Percentiles rank a stretch among this genome's conserved stretches.
phyloP scores from a whole-genome alignment of 495 filamentous ascomycete genomes.

The Penicillium maclennaniae region DNA sequence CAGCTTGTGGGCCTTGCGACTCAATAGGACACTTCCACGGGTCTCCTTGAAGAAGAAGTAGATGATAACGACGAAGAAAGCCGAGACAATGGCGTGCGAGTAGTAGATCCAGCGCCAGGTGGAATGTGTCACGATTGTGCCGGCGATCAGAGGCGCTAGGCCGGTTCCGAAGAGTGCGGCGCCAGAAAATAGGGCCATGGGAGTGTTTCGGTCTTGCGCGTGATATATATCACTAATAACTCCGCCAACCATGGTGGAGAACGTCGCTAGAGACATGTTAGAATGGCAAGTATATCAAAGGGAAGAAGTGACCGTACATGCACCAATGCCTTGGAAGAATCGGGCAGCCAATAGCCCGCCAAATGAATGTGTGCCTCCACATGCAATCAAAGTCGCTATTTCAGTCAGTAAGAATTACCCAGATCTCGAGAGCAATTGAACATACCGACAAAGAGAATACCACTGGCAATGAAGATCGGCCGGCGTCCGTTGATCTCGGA shows the following conservation, averaged over 20 bases:
- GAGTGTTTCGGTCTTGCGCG: constrained; percentile 73
- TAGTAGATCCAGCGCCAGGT: constrained; percentile 91
- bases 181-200: constrained; percentile 84
- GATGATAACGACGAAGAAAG: constrained; percentile 57
- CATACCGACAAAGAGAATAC: constrained; percentile 59
- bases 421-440: background rate
- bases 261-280: constrained; percentile 49
- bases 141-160: constrained; percentile 68
- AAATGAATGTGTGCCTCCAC: constrained; percentile 67
- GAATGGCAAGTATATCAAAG: background rate
- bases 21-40: constrained; percentile 75
- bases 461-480: constrained; percentile 74
- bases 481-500: constrained; percentile 82
- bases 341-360: constrained; percentile 74
- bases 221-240: constrained; percentile 88
- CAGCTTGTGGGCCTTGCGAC: constrained; percentile 65
- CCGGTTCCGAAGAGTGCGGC: constrained; percentile 77
- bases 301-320: constrained; percentile 37
- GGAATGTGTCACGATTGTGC: constrained; percentile 62
- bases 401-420: constrained; percentile 1
- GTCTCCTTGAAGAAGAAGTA: constrained; percentile 77
- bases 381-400: constrained; percentile 64
- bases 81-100: constrained; percentile 71
- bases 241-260: constrained; percentile 89
- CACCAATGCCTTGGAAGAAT: constrained; percentile 71